Percentiles rank a stretch among this genome's conserved stretches.
Conservation (phyloP, 176 grass and related monocot genomes). For the Cymbopogon citratus region DNA sequence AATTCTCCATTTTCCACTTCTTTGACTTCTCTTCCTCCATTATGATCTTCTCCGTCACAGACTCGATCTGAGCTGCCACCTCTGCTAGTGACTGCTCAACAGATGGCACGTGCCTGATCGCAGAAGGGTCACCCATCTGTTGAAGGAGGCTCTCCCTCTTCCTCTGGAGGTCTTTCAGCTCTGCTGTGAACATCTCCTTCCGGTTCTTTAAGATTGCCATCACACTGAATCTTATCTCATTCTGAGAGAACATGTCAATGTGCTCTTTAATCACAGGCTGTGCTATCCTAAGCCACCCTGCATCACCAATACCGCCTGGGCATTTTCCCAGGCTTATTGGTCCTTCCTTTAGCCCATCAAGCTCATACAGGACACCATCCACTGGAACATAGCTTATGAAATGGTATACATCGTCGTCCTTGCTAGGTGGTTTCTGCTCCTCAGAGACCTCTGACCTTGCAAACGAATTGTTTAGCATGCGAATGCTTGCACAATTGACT, state of each 20-base stretch:
- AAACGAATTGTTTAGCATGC: constrained; percentile 66
- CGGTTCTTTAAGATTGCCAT: constrained; percentile 90
- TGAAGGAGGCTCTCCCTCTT: constrained; percentile 76
- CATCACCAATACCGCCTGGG: constrained; percentile 50
- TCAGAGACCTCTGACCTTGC: constrained; percentile 69
- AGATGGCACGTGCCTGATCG: constrained; percentile 12
- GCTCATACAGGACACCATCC: constrained; percentile 74
- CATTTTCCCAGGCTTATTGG: constrained; percentile 74
- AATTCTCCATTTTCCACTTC: constrained; percentile 94
- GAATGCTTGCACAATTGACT: constrained; percentile 82
- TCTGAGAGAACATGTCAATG: constrained; percentile 61
- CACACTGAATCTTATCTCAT: constrained; percentile 87
- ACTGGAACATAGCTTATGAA: constrained; percentile 95
- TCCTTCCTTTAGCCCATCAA: constrained; percentile 93
- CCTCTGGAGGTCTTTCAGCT: constrained; percentile 92
- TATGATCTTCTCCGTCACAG: constrained; percentile 90
- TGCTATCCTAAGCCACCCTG: constrained; percentile 66
- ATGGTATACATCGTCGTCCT: constrained; percentile 92
- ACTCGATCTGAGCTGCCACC: constrained; percentile 79
- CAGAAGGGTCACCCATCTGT: constrained; percentile 48
- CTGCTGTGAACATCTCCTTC: constrained; percentile 65
- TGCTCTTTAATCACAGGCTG: constrained; percentile 70
- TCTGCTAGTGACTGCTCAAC: constrained; percentile 71
- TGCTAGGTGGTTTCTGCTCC: constrained; percentile 63
- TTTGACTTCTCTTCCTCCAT: constrained; percentile 98